These are phyloP conservation scores for Tilletia walkeri DNA, from an alignment of 1,284 basidiomycete species.

Conservation along the genomic window DNA sequence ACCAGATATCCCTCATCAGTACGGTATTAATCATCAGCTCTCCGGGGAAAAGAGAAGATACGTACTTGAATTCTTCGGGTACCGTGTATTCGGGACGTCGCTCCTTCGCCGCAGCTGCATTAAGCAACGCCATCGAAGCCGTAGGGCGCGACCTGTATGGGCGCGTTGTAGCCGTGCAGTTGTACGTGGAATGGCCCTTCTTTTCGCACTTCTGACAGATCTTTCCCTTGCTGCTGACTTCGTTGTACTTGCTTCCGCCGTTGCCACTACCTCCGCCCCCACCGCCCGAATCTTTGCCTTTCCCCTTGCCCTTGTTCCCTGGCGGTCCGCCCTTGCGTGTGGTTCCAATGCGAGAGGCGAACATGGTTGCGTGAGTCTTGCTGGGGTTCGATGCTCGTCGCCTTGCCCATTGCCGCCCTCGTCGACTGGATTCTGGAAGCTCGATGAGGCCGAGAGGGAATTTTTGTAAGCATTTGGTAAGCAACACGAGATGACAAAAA, in stretches of 20 bases:
- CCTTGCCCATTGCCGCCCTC: too few species aligned
- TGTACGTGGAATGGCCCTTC: not conserved
- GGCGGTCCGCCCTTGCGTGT: not conserved
- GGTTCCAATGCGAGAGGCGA: slow-evolving; percentile 12
- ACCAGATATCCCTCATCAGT: not conserved
- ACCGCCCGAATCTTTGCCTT: not conserved
- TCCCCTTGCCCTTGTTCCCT: not conserved
- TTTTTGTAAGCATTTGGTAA: too few species aligned
- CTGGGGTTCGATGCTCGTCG: too few species aligned
- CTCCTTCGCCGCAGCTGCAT: slow-evolving; percentile 2
- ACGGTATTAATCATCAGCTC: not conserved
- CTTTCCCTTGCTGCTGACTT: not conserved
- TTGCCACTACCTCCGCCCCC: not conserved
- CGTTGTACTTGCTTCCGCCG: not conserved
- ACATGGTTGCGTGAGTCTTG: not conserved
- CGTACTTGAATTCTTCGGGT: slow-evolving; percentile 14
- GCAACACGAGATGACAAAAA: too few species aligned
- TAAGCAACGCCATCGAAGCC: slow-evolving; percentile 10
- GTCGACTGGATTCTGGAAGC: too few species aligned
- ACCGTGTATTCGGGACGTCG: not conserved
- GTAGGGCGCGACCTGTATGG: slow-evolving; percentile 13
- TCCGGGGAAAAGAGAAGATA: not conserved
- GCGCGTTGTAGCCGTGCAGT: not conserved
- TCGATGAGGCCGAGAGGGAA: too few species aligned
- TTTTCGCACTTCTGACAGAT: slow-evolving; percentile 7